Conservation (phyloP, 495 filamentous ascomycete species). For the Aspergillus ellipticus region DNA sequence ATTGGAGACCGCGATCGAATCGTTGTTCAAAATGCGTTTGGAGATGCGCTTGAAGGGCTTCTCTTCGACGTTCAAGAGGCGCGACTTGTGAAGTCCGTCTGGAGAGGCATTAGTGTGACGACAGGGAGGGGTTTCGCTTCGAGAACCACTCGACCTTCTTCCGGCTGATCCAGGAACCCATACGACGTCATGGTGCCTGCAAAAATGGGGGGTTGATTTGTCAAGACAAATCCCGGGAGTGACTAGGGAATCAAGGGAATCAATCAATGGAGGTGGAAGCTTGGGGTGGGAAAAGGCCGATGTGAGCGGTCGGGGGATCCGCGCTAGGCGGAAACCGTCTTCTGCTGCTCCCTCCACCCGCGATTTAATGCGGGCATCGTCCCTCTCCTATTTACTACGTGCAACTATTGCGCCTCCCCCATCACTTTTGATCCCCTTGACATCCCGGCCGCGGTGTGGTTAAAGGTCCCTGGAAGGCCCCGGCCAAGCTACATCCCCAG, state of each 20-base stretch:
- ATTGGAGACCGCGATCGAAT: constrained; percentile 53
- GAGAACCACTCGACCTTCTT: constrained; percentile 43
- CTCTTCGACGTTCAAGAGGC: constrained; percentile 87
- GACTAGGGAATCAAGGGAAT: constrained; percentile 7
- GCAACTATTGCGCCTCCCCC: background rate
- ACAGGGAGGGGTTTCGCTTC: constrained; percentile 6
- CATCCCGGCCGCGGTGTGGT: background rate
- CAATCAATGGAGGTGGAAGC: background rate
- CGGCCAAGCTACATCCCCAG: background rate
- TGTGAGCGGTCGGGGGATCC: constrained; percentile 17
- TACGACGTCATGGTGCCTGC: constrained; percentile 41
- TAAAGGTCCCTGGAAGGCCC: background rate
- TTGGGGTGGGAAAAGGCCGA: constrained; percentile 12
- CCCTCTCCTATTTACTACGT: background rate
- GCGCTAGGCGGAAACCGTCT: constrained; percentile 20
- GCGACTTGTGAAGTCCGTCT: constrained; percentile 86
- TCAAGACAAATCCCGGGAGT: background rate
- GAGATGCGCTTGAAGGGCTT: constrained; percentile 88
- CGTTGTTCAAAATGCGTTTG: constrained; percentile 67
- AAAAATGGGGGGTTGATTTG: background rate
- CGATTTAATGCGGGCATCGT: background rate
- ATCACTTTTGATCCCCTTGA: background rate
- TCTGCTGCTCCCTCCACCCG: background rate
- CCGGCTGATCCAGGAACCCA: constrained; percentile 44
- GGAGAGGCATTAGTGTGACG: constrained; percentile 17